Evolutionary conservation across 495 filamentous ascomycete genomes (phyloP).

Genomic region (Aspergillus panamensis): DNA sequence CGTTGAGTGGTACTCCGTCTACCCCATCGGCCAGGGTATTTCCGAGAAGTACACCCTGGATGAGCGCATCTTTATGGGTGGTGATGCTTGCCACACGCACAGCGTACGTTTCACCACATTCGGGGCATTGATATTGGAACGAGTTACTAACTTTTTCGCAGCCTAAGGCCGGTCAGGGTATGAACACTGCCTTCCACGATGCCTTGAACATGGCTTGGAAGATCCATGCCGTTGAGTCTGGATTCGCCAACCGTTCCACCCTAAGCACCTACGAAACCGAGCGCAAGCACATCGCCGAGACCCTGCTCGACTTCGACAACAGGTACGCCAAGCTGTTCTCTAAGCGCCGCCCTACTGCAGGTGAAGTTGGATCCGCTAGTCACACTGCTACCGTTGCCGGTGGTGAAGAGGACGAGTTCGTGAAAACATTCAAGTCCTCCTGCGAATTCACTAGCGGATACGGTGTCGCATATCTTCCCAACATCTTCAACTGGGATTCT

Average conservation of each 20-base stretch:
- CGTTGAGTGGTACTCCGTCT: conserved; percentile 60
- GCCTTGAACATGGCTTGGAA: conserved; percentile 79
- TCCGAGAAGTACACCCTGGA: conserved; percentile 57
- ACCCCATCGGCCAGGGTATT: conserved; percentile 61
- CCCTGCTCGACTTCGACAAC: conserved; percentile 70
- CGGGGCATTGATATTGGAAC: neutral
- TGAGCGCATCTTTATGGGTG: conserved; percentile 58
- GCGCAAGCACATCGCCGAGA: conserved; percentile 64
- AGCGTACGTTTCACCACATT: conserved; percentile 45
- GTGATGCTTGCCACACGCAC: conserved; percentile 64
- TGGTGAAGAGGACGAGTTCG: conserved; percentile 55
- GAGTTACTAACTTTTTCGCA: conserved; percentile 35
- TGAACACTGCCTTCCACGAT: conserved; percentile 54
- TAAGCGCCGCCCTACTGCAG: conserved; percentile 53
- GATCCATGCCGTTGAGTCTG: conserved; percentile 62
- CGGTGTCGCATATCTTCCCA: conserved; percentile 59
- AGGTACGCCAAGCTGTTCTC: conserved; percentile 64
- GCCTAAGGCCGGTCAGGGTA: conserved; percentile 60
- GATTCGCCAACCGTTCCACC: conserved; percentile 55
- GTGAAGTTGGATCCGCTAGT: conserved; percentile 52
- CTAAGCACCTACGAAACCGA: conserved; percentile 70
- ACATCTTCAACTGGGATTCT: conserved; percentile 68
- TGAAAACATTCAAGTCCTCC: conserved; percentile 61
- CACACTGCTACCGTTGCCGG: conserved; percentile 27
- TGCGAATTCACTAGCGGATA: conserved; percentile 67